phyloP scores from a whole-genome alignment of 306 rosid genomes.

The Cucurbita maxima region DNA sequence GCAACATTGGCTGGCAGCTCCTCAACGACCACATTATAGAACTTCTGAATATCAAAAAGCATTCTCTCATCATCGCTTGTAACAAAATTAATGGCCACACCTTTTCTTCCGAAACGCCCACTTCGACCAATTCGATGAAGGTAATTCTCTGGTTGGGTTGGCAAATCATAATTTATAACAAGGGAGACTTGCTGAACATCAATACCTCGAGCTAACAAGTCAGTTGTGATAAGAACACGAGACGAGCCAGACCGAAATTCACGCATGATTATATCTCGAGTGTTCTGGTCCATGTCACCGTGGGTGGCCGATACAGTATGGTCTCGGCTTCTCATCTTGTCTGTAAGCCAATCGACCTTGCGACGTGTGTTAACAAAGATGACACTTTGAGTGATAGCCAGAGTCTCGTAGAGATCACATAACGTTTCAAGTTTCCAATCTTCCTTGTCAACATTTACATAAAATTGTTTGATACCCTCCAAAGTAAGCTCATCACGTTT shows the following conservation, averaged over 20 bases:
- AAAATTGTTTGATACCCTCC: constrained; percentile 91
- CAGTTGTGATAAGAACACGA: constrained; percentile 88
- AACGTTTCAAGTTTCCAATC: constrained; percentile 95
- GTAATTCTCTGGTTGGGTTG: constrained; percentile 93
- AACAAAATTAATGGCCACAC: constrained; percentile 92
- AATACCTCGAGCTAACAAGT: constrained; percentile 92
- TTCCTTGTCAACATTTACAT: constrained; percentile 76
- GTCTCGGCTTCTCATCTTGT: constrained; percentile 81
- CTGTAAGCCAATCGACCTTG: constrained; percentile 96
- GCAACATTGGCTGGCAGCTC: constrained; percentile 89
- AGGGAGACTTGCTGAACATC: constrained; percentile 96
- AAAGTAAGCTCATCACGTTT: constrained; percentile 94
- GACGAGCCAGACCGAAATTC: constrained; percentile 95
- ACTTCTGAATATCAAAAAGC: constrained; percentile 86
- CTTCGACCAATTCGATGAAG: constrained; percentile 93
- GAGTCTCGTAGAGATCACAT: constrained; percentile 81
- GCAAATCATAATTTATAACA: constrained; percentile 80
- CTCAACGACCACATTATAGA: constrained; percentile 75
- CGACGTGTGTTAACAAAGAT: constrained; percentile 91
- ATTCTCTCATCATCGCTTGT: constrained; percentile 68
- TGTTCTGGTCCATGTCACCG: constrained; percentile 98
- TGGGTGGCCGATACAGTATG: constrained; percentile 95
- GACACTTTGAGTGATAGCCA: constrained; percentile 92
- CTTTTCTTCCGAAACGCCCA: constrained; percentile 93
- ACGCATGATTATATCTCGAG: constrained; percentile 90